Conservation (phyloP, 192 early-diverging fungal genomes). For the Powellomyces hirtus region DNA sequence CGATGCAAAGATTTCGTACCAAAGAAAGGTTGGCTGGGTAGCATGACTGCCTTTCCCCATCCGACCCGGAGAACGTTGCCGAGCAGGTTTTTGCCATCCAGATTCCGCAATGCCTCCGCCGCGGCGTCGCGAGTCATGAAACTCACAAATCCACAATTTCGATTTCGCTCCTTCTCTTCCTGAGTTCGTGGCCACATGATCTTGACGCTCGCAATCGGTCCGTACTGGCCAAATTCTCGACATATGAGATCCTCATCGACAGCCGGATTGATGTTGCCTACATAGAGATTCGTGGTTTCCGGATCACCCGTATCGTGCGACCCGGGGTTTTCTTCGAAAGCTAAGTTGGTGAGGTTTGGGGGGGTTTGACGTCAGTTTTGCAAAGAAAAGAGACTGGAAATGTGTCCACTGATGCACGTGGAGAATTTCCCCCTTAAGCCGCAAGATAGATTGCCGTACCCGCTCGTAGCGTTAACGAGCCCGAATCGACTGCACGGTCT, state of each 20-base stretch:
- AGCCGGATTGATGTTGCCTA: conserved; percentile 74
- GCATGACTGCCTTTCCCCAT: conserved; percentile 79
- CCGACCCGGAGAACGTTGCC: conserved; percentile 66
- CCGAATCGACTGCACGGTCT: too few relatives aligned
- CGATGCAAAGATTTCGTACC: too few relatives aligned
- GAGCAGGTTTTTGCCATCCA: conserved; percentile 68
- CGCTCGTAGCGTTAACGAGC: conserved; percentile 25
- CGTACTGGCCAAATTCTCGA: conserved; percentile 73
- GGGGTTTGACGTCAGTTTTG: conserved; percentile 1
- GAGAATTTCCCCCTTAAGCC: background rate
- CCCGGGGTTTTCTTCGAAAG: conserved; percentile 41
- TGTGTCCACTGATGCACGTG: background rate
- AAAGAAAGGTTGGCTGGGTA: conserved; percentile 74
- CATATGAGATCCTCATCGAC: conserved; percentile 73
- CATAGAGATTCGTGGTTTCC: conserved; percentile 79
- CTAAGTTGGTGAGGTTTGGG: conserved; percentile 19
- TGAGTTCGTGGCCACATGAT: conserved; percentile 92
- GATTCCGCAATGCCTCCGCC: conserved; percentile 60
- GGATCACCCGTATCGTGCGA: conserved; percentile 74
- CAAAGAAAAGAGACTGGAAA: background rate
- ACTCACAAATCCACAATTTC: conserved; percentile 86
- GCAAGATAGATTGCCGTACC: background rate
- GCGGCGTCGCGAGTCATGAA: conserved; percentile 81
- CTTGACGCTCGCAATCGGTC: conserved; percentile 87
- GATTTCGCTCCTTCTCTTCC: conserved; percentile 75